phyloP scores from a whole-genome alignment of 768 basidiomycete genomes.

The Brasilioporus rufonigricans region DNA sequence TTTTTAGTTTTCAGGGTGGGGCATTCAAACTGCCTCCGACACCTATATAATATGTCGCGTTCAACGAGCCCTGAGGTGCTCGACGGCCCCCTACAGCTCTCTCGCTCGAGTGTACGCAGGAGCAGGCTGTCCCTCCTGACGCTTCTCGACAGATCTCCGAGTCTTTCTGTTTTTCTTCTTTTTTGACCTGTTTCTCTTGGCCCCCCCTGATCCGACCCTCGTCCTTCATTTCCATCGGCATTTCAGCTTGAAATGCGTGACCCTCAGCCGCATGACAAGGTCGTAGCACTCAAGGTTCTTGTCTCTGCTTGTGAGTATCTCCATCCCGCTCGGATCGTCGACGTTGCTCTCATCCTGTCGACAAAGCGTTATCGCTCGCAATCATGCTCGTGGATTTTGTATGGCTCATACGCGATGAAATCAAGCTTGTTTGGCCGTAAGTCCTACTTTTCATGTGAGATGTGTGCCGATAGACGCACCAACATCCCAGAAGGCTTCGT shows the following conservation, averaged over 20 bases:
- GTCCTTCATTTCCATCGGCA: slow-evolving; percentile 1
- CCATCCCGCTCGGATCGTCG: background rate
- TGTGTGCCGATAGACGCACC: background rate
- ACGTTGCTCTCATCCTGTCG: background rate
- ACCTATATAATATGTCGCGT: background rate
- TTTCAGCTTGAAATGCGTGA: background rate
- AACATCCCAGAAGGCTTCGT: slow-evolving; percentile 4
- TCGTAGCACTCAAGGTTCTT: slow-evolving; percentile 3
- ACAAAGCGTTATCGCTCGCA: slow-evolving; percentile 4
- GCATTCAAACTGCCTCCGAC: background rate
- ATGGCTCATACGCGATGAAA: slow-evolving; percentile 14
- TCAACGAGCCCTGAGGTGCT: background rate
- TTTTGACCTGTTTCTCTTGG: background rate
- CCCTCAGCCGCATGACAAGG: background rate
- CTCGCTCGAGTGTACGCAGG: background rate
- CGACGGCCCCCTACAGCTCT: background rate
- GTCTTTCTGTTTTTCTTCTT: background rate
- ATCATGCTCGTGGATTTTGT: slow-evolving; percentile 19
- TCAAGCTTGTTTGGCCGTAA: slow-evolving; percentile 22
- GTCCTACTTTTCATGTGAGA: background rate
- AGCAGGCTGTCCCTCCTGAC: background rate
- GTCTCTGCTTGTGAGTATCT: slow-evolving; percentile 15
- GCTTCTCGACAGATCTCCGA: background rate
- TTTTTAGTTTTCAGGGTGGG: slow-evolving; percentile 1
- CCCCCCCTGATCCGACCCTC: background rate